phyloP scores from a whole-genome alignment of 768 basidiomycete species.

The Russula virescens region DNA sequence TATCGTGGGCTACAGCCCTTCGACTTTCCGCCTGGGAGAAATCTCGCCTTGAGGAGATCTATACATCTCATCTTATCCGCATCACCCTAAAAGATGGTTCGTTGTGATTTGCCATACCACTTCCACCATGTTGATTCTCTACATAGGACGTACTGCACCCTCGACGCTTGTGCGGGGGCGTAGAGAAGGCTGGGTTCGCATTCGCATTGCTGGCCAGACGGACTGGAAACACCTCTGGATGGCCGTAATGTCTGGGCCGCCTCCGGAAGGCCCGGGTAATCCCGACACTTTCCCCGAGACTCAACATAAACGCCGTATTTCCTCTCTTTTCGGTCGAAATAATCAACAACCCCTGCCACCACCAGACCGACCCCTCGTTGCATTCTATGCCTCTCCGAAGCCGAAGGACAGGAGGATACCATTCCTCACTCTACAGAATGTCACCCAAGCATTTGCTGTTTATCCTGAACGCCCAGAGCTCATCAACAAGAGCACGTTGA shows the following conservation, averaged over 20 bases:
- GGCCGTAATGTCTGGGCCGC: slow-evolving; percentile 50
- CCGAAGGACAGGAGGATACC: slow-evolving; percentile 70
- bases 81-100: slow-evolving; percentile 56
- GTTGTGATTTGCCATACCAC: slow-evolving; percentile 14
- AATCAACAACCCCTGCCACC: slow-evolving; percentile 31
- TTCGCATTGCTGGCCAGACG: slow-evolving; percentile 92
- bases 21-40: slow-evolving; percentile 94
- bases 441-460: slow-evolving; percentile 87
- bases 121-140: slow-evolving; percentile 2
- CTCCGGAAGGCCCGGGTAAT: slow-evolving; percentile 25
- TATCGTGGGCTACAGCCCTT: slow-evolving; percentile 89
- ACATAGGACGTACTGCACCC: slow-evolving; percentile 44
- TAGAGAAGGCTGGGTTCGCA: slow-evolving; percentile 88
- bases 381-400: slow-evolving; percentile 59
- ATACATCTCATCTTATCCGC: slow-evolving; percentile 88
- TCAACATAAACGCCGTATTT: slow-evolving; percentile 52
- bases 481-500: slow-evolving; percentile 80
- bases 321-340: slow-evolving; percentile 56
- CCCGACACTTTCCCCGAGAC: slow-evolving; percentile 26
- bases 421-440: slow-evolving; percentile 57
- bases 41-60: slow-evolving; percentile 91
- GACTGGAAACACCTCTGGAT: slow-evolving; percentile 95
- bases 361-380: slow-evolving; percentile 37
- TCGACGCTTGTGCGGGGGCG: slow-evolving; percentile 62
- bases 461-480: slow-evolving; percentile 94